Conservation (phyloP, 2,329 filamentous ascomycete genomes). For the Ilyonectria robusta region DNA sequence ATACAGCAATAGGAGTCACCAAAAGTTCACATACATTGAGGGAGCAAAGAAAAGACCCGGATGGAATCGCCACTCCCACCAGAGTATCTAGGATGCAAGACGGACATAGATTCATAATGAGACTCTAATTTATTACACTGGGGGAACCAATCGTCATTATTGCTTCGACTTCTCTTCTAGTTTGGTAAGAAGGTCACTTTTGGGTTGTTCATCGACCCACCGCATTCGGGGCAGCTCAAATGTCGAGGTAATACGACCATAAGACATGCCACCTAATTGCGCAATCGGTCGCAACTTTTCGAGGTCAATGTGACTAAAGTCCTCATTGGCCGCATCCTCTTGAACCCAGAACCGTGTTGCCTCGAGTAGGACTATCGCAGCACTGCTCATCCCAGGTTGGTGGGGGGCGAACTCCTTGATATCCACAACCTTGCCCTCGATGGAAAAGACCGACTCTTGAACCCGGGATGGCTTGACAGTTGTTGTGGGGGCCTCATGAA, state of each 20-base stretch:
- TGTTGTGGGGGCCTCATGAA: slow-evolving; percentile 42
- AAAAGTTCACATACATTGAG: no score
- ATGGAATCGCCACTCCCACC: no score
- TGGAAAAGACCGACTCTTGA: slow-evolving; percentile 45
- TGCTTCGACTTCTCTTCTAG: slow-evolving; percentile 12
- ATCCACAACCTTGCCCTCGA: slow-evolving; percentile 49
- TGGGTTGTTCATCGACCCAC: slow-evolving; percentile 42
- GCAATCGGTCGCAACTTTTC: slow-evolving; percentile 43
- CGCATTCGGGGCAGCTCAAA: slow-evolving; percentile 46
- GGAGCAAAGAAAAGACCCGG: no score
- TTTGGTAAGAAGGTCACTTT: slow-evolving; percentile 33
- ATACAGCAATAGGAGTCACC: no score
- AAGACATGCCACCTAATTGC: slow-evolving; percentile 46
- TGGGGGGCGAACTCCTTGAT: slow-evolving; percentile 46
- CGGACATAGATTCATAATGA: background rate
- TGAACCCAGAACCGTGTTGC: slow-evolving; percentile 50
- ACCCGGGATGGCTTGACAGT: slow-evolving; percentile 46
- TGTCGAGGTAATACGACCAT: slow-evolving; percentile 42
- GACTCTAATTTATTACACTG: background rate
- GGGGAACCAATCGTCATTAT: no score
- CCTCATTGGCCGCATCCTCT: slow-evolving; percentile 44
- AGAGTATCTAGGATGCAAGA: background rate
- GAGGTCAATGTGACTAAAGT: slow-evolving; percentile 41
- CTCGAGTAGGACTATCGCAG: slow-evolving; percentile 45
- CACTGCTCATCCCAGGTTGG: slow-evolving; percentile 39